These are phyloP conservation scores for Xylogone sp. DNA, from an alignment of 2,329 filamentous ascomycete genomes.

Conservation along the genomic window DNA sequence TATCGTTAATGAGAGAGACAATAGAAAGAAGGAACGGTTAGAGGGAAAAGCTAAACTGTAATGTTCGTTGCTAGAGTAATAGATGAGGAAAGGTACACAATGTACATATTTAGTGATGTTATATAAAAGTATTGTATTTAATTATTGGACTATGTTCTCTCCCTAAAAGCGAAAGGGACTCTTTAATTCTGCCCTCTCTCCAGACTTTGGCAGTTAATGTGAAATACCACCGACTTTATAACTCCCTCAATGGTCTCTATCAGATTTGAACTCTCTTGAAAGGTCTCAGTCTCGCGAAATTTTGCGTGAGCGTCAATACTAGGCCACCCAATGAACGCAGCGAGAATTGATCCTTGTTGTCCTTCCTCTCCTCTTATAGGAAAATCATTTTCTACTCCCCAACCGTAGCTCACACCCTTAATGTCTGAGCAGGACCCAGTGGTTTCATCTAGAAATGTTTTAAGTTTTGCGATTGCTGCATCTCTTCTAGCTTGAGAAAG, in stretches of 20 bases:
- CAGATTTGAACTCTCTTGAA: constrained; percentile 29
- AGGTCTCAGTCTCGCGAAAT: constrained; percentile 31
- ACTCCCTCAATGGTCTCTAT: background rate
- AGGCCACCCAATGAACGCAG: constrained; percentile 32
- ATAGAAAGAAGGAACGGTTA: background rate
- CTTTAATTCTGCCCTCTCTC: no score
- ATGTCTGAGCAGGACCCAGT: constrained; percentile 9
- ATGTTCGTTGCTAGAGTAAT: background rate
- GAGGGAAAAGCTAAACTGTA: background rate
- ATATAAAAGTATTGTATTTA: no score
- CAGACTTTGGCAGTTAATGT: background rate
- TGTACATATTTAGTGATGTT: no score
- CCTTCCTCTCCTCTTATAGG: constrained; percentile 23
- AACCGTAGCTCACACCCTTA: constrained; percentile 20
- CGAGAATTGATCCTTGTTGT: constrained; percentile 22
- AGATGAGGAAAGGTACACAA: background rate
- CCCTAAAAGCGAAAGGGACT: no score
- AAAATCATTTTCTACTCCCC: constrained; percentile 31
- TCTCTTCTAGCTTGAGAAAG: constrained; percentile 1
- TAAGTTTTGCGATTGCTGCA: background rate
- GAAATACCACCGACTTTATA: background rate
- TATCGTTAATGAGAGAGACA: constrained; percentile 12
- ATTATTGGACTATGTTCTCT: no score
- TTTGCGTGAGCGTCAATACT: constrained; percentile 33
- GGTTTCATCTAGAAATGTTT: background rate